phyloP scores from a whole-genome alignment of 164 flowering plant genomes.

The Piper betle region DNA sequence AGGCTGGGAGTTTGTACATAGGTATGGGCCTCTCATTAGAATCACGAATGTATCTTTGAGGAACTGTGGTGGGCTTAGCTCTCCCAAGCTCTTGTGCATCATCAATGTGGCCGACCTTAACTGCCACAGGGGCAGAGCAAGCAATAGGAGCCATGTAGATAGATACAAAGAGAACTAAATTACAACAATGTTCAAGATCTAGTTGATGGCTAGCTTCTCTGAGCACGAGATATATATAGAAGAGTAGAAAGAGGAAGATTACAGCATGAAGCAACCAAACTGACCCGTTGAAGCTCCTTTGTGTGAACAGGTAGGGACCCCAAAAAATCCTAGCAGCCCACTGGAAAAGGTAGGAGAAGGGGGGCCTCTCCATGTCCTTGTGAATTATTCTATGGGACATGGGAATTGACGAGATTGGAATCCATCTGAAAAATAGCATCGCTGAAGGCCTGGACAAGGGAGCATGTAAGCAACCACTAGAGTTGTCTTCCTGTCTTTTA shows the following conservation, averaged over 20 bases:
- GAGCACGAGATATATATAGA: background rate
- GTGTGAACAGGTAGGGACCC: background rate
- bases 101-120: slow-evolving; percentile 58
- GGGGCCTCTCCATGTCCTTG: too few relatives aligned
- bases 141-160: slow-evolving; percentile 51
- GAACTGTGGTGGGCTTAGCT: slow-evolving; percentile 28
- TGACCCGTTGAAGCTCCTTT: background rate
- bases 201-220: background rate
- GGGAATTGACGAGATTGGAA: background rate
- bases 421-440: background rate
- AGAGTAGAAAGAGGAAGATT: background rate
- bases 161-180: background rate
- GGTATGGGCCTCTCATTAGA: slow-evolving; percentile 40
- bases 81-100: slow-evolving; percentile 77
- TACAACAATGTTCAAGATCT: background rate
- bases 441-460: background rate
- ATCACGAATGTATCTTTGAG: slow-evolving; percentile 58
- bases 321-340: background rate
- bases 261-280: background rate
- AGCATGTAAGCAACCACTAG: background rate
- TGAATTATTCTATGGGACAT: background rate
- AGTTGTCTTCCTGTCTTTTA: background rate
- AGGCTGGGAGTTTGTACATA: background rate
- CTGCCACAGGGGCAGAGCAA: slow-evolving; percentile 10
- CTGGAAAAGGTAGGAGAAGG: too few relatives aligned